These are phyloP conservation scores for Stagonosporopsis chrysanthemi DNA, from an alignment of 2,329 filamentous ascomycete genomes.

Conservation along the genomic window DNA sequence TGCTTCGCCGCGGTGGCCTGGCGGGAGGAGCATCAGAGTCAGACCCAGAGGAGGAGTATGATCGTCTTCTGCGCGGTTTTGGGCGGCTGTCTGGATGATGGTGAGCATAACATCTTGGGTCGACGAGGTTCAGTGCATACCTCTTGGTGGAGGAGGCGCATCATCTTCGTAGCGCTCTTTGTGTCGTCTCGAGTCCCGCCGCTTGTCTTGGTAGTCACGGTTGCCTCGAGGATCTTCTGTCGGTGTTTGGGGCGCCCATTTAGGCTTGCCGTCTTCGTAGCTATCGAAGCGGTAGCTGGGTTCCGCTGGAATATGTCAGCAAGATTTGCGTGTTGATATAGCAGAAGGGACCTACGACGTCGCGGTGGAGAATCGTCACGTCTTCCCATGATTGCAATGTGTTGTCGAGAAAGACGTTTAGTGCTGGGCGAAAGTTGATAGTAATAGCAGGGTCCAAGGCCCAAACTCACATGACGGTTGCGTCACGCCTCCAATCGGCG, in stretches of 20 bases:
- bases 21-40: conserved; percentile 27
- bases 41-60: conserved; percentile 31
- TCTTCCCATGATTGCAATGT: conserved; percentile 29
- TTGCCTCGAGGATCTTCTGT: conserved; percentile 33
- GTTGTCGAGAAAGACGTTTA: conserved; percentile 3
- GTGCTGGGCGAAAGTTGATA: conserved; percentile 7
- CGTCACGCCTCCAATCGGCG: conserved; percentile 23
- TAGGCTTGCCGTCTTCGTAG: conserved; percentile 40
- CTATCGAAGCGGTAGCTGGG: conserved; percentile 38
- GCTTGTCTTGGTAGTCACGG: conserved; percentile 32
- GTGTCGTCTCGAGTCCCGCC: conserved; percentile 30
- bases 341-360: conserved; percentile 14
- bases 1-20: conserved; percentile 31
- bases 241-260: conserved; percentile 30
- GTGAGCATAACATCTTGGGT: conserved; percentile 10
- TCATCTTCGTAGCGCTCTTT: conserved; percentile 24
- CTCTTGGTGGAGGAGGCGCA: conserved; percentile 26
- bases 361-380: conserved; percentile 31
- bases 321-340: not conserved
- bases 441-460: conserved; percentile 17
- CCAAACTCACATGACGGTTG: conserved; percentile 20
- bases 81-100: conserved; percentile 16
- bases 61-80: conserved; percentile 26
- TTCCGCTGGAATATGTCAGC: conserved; percentile 22
- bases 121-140: not conserved